Evolutionary conservation across 805 yeast species (phyloP).

Genomic region (Lipomyces sp.): DNA sequence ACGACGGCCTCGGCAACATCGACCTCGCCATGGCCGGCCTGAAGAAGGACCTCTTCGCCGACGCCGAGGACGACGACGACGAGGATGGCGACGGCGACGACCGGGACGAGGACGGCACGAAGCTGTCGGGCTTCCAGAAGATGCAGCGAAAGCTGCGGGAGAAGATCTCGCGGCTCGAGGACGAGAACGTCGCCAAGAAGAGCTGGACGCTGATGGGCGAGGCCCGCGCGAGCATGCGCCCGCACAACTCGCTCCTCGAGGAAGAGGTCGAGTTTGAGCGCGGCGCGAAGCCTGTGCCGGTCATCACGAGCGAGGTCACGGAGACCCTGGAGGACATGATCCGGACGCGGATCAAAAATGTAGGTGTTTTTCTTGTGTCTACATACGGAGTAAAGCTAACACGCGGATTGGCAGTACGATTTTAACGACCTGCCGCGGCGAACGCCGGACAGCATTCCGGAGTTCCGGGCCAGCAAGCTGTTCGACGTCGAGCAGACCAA

Average conservation of each 20-base stretch:
- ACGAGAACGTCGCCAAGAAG: constrained; percentile 84
- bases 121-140: constrained; percentile 55
- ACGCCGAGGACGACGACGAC: constrained; percentile 52
- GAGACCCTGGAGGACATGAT: constrained; percentile 86
- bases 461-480: constrained; percentile 51
- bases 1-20: constrained; percentile 30
- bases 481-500: constrained; percentile 78
- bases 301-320: constrained; percentile 83
- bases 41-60: constrained; percentile 42
- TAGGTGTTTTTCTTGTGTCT: neutral
- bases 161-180: constrained; percentile 76
- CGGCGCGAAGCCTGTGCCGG: constrained; percentile 93
- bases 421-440: constrained; percentile 85
- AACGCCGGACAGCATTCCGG: constrained; percentile 61
- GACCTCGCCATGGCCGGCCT: constrained; percentile 37
- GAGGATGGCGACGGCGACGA: constrained; percentile 62
- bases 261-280: constrained; percentile 88
- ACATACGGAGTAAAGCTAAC: constrained; percentile 13
- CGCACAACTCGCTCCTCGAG: constrained; percentile 74
- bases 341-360: constrained; percentile 69
- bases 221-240: constrained; percentile 74
- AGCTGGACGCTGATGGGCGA: constrained; percentile 96
- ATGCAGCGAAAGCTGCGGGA: constrained; percentile 73
- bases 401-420: constrained; percentile 40
- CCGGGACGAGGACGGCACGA: constrained; percentile 59